phyloP scores from a whole-genome alignment of 2,329 filamentous ascomycete species.

The Fusarium guadeloupense region DNA sequence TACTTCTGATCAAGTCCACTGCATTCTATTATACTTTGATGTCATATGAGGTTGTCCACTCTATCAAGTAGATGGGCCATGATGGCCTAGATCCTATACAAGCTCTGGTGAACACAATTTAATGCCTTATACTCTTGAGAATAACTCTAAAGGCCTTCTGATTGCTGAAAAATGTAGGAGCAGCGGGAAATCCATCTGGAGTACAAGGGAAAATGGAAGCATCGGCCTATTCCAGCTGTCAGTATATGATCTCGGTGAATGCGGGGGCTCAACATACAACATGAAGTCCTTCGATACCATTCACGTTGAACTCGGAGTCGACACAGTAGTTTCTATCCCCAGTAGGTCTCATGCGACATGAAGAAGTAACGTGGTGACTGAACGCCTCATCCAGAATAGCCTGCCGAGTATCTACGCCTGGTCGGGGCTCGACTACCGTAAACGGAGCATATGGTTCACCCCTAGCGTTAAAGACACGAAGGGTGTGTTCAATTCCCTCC shows the following conservation, averaged over 20 bases:
- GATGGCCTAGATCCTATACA: too few species aligned
- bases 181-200: constrained; percentile 23
- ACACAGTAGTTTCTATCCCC: constrained; percentile 63
- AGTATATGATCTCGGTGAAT: too few species aligned
- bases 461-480: constrained; percentile 41
- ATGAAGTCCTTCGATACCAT: constrained; percentile 61
- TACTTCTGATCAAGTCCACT: too few species aligned
- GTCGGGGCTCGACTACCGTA: constrained; percentile 42
- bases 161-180: constrained; percentile 26
- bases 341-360: constrained; percentile 63
- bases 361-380: constrained; percentile 67
- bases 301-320: constrained; percentile 64
- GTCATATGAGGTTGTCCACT: too few species aligned
- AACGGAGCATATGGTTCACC: constrained; percentile 38
- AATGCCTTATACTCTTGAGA: not conserved
- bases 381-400: constrained; percentile 61
- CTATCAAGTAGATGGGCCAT: too few species aligned
- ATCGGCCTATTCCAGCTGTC: constrained; percentile 47
- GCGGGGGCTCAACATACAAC: constrained; percentile 53
- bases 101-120: too few species aligned
- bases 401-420: constrained; percentile 56
- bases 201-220: constrained; percentile 61
- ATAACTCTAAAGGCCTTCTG: constrained; percentile 21
- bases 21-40: too few species aligned
- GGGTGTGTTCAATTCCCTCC: constrained; percentile 30